Conservation (phyloP, 495 filamentous ascomycete species). For the Aspergillus cavernicola region DNA sequence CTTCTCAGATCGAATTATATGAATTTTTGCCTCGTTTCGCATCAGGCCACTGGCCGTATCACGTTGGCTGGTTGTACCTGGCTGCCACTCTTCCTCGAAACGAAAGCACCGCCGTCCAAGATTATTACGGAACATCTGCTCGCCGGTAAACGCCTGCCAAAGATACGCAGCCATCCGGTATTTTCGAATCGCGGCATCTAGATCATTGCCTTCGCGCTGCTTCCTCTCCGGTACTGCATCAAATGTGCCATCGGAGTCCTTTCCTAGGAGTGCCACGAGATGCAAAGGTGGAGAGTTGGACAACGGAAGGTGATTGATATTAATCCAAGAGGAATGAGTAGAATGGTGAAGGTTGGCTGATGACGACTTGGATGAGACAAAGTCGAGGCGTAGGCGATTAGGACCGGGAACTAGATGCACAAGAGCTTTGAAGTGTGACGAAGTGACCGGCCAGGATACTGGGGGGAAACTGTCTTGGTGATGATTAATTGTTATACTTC, state of each 20-base stretch:
- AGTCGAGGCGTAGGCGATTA: slow-evolving; percentile 83
- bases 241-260: slow-evolving; percentile 82
- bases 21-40: slow-evolving; percentile 86
- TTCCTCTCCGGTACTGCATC: slow-evolving; percentile 73
- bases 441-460: slow-evolving; percentile 76
- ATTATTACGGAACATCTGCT: slow-evolving; percentile 87
- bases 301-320: slow-evolving; percentile 78
- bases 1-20: slow-evolving; percentile 76
- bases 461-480: slow-evolving; percentile 81
- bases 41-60: slow-evolving; percentile 65
- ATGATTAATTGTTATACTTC: slow-evolving; percentile 72
- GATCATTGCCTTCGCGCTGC: slow-evolving; percentile 72
- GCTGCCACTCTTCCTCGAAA: slow-evolving; percentile 91
- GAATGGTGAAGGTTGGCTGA: slow-evolving; percentile 64
- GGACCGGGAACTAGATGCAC: slow-evolving; percentile 84
- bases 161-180: slow-evolving; percentile 89
- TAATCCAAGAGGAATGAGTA: slow-evolving; percentile 73
- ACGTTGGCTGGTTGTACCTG: slow-evolving; percentile 66
- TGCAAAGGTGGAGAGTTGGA: slow-evolving; percentile 74
- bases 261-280: slow-evolving; percentile 76
- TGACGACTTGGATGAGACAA: slow-evolving; percentile 73
- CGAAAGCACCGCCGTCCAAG: slow-evolving; percentile 80
- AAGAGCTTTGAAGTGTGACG: slow-evolving; percentile 85
- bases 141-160: slow-evolving; percentile 93
- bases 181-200: slow-evolving; percentile 78